phyloP scores from a whole-genome alignment of 2,329 filamentous ascomycete genomes.

The Parafenestella ontariensis region DNA sequence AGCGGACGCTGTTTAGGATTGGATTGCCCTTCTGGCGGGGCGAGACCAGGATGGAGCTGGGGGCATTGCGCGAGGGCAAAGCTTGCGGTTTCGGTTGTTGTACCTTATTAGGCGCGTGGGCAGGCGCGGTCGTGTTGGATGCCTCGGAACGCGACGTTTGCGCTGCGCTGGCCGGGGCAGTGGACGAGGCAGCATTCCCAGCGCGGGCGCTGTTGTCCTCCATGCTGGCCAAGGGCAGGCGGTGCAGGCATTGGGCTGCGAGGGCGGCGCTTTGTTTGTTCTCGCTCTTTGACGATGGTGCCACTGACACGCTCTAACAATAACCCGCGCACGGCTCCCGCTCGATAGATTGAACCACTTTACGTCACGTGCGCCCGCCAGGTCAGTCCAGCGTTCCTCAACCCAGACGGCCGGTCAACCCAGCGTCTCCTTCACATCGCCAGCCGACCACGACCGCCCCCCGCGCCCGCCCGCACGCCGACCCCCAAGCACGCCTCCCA shows the following conservation, averaged over 20 bases:
- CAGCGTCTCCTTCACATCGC: slow-evolving; percentile 18
- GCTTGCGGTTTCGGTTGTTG: slow-evolving; percentile 89
- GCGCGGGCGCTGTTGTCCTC: slow-evolving; percentile 36
- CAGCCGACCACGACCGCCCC: slow-evolving; percentile 21
- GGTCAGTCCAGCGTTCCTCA: slow-evolving; percentile 17
- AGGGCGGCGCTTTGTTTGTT: not conserved
- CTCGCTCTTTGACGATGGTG: not conserved
- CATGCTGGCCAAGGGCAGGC: slow-evolving; percentile 34
- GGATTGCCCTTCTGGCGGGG: slow-evolving; percentile 95
- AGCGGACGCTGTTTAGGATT: slow-evolving; percentile 80
- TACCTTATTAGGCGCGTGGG: slow-evolving; percentile 55
- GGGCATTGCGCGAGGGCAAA: slow-evolving; percentile 70
- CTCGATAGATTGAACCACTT: not conserved
- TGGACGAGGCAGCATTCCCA: slow-evolving; percentile 8
- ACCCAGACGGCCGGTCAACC: slow-evolving; percentile 19
- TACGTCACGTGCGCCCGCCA: slow-evolving; percentile 17
- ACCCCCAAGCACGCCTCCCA: slow-evolving; percentile 4
- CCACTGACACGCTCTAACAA: not conserved
- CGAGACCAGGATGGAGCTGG: slow-evolving; percentile 86
- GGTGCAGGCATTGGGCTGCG: slow-evolving; percentile 25
- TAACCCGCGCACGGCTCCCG: not conserved
- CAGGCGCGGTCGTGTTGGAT: slow-evolving; percentile 9
- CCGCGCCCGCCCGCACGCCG: slow-evolving; percentile 8
- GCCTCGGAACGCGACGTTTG: slow-evolving; percentile 5
- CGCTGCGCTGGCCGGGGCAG: slow-evolving; percentile 9